These are phyloP conservation scores for Pisolithus thermaeus DNA, from an alignment of 1,284 basidiomycete genomes.

Conservation along the genomic window DNA sequence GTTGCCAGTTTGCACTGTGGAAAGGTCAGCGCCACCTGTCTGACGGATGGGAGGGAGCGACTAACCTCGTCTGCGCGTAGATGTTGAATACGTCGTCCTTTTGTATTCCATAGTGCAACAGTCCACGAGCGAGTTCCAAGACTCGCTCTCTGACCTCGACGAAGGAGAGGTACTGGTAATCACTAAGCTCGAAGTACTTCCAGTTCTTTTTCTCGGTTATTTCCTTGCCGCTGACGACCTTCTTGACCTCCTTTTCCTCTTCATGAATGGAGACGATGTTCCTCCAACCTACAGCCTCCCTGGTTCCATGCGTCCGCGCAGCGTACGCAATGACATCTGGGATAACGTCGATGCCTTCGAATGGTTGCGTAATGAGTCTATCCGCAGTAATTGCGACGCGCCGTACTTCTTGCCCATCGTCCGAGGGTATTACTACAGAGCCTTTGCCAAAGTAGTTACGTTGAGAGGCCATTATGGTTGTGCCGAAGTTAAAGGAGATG, in stretches of 20 bases:
- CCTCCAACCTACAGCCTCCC: conserved; percentile 76
- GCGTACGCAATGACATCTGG: conserved; percentile 76
- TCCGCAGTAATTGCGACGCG: conserved; percentile 66
- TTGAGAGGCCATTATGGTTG: conserved; percentile 15
- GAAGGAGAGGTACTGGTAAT: conserved; percentile 78
- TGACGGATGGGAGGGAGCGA: conserved; percentile 11
- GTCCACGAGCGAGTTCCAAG: conserved; percentile 63
- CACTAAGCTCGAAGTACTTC: conserved; percentile 92
- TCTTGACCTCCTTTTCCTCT: conserved; percentile 89
- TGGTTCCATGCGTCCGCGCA: conserved; percentile 68
- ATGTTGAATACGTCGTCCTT: conserved; percentile 85
- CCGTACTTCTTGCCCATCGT: conserved; percentile 63
- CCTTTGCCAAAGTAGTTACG: conserved; percentile 41
- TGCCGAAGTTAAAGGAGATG: neutral
- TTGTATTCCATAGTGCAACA: conserved; percentile 69
- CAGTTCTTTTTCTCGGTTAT: conserved; percentile 87
- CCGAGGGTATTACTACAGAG: conserved; percentile 50
- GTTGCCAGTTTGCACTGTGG: conserved; percentile 78
- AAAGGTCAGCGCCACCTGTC: conserved; percentile 4
- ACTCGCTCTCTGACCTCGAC: conserved; percentile 63
- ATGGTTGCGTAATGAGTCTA: conserved; percentile 67
- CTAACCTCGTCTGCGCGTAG: conserved; percentile 83
- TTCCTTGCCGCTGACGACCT: conserved; percentile 79
- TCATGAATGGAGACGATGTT: conserved; percentile 71
- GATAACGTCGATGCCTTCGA: conserved; percentile 78